Evolutionary conservation across 352 stramenopile species (phyloP).

Genomic region (Globisporangium okanoganense): DNA sequence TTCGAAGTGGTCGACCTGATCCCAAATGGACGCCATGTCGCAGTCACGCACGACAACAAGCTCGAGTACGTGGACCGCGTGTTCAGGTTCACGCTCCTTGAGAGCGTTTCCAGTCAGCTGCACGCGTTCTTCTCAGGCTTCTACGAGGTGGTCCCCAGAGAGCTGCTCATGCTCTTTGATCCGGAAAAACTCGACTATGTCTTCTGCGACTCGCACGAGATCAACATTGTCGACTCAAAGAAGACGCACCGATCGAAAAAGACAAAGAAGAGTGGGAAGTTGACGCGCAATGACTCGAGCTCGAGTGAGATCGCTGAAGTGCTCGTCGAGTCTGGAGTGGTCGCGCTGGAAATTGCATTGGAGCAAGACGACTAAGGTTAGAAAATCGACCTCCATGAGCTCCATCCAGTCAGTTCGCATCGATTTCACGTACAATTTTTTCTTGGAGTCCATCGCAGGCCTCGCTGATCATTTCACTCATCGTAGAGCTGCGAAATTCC

Average conservation of each 20-base stretch:
- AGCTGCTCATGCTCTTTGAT: constrained; percentile 1
- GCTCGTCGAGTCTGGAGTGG: not conserved
- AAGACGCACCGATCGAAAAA: not conserved
- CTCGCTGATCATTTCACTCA: no score
- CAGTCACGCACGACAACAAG: not conserved
- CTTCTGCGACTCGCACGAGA: not conserved
- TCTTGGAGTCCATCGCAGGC: no score
- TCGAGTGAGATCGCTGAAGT: not conserved
- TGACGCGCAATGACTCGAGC: not conserved
- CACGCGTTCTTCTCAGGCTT: not conserved
- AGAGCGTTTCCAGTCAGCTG: not conserved
- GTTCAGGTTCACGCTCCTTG: not conserved
- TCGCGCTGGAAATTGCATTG: not conserved
- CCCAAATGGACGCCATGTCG: not conserved
- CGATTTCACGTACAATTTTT: no score
- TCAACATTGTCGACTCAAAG: not conserved
- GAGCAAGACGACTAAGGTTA: no score
- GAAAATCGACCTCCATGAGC: no score
- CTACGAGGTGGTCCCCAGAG: not conserved
- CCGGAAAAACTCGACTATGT: not conserved
- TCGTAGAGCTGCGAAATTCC: no score
- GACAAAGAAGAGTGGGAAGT: not conserved
- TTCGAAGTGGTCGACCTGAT: not conserved
- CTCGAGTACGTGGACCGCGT: not conserved
- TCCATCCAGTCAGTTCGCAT: no score